Percentiles rank a stretch among this genome's conserved stretches.
phyloP scores from a whole-genome alignment of 768 basidiomycete species.

The Pulveroboletus sp. region DNA sequence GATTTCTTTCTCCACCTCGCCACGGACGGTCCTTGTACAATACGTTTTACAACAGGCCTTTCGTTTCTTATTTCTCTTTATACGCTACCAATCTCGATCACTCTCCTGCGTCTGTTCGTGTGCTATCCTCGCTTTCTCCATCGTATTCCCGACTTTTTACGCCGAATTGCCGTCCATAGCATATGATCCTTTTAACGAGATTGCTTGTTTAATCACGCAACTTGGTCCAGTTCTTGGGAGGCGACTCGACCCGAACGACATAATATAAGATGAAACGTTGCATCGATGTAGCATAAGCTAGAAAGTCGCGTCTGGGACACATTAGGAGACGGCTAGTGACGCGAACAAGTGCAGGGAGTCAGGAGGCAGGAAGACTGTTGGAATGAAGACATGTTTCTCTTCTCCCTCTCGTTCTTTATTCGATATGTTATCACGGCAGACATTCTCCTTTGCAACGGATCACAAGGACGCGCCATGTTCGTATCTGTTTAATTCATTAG shows the following conservation, averaged over 20 bases:
- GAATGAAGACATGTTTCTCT: no score
- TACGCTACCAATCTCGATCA: constrained; percentile 7
- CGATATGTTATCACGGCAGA: no score
- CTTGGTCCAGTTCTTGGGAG: neutral
- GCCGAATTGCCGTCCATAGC: constrained; percentile 8
- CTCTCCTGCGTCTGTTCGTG: constrained; percentile 4
- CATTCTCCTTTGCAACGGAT: no score
- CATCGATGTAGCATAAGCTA: neutral
- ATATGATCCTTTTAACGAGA: constrained; percentile 16
- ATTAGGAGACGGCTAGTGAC: neutral
- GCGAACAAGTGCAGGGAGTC: neutral
- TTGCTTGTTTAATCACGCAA: constrained; percentile 13
- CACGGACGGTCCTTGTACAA: constrained; percentile 19
- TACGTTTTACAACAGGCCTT: constrained; percentile 14
- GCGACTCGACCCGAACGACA: neutral
- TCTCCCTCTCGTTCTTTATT: no score
- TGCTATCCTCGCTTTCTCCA: constrained; percentile 8
- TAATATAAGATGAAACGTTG: neutral
- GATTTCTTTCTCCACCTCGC: neutral
- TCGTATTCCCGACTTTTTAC: neutral
- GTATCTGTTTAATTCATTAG: no score
- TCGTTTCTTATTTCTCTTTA: constrained; percentile 34
- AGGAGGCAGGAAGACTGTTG: neutral
- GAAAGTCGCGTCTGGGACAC: neutral
- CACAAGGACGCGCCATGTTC: no score